These are phyloP conservation scores for Nicotiana knightiana DNA, from an alignment of 257 asterid genomes.

Conservation along the genomic window DNA sequence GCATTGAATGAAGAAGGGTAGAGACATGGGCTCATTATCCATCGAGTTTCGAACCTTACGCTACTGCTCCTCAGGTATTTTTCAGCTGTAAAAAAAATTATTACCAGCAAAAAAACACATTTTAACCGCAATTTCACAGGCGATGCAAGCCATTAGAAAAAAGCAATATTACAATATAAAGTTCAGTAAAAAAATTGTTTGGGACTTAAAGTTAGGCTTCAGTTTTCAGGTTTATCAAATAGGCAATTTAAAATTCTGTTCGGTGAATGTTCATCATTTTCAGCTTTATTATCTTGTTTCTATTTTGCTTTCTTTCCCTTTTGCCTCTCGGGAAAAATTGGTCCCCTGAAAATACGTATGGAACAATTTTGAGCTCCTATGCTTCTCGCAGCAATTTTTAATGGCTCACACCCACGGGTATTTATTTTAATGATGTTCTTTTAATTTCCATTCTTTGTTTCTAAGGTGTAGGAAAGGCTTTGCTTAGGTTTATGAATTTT, in stretches of 20 bases:
- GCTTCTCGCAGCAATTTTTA: background rate
- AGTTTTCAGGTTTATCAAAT: background rate
- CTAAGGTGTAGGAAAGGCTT: background rate
- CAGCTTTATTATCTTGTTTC: background rate
- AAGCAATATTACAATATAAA: background rate
- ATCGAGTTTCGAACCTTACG: background rate
- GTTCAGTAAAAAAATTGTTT: background rate
- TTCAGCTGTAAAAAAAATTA: background rate
- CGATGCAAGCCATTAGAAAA: background rate
- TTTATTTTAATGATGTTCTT: background rate
- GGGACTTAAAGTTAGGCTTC: background rate
- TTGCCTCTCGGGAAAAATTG: background rate
- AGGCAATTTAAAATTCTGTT: background rate
- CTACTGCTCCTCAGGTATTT: background rate
- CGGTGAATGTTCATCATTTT: background rate
- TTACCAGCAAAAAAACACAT: background rate
- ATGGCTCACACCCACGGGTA: background rate
- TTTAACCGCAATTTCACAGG: background rate
- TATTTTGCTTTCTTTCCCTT: background rate
- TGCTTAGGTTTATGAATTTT: background rate
- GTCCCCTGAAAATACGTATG: background rate
- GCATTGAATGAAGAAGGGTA: background rate
- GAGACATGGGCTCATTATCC: background rate
- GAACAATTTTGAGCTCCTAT: background rate
- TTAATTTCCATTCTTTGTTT: background rate